Base-by-base conservation (phyloP, 306 rosid species). In the Quillaja saponaria region DNA sequence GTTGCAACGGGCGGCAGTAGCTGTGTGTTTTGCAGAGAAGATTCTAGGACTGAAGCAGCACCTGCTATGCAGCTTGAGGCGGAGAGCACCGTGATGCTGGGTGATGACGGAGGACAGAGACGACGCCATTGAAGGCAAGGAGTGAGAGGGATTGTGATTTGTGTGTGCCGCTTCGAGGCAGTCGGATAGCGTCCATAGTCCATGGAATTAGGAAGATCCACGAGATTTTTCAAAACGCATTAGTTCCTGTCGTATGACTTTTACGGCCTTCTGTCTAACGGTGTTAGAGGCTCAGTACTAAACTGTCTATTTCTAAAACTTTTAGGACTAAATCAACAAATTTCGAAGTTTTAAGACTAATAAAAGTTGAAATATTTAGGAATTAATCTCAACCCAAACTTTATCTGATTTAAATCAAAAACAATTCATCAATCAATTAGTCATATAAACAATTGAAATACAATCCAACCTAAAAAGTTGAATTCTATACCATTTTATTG, bases 1-100 rank as follows among this genome's bases (percentile, higher is more conserved):
- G 63, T 25, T 61, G 71, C 58, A 6, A 17, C 52, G 64, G 15
- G 73, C 42, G 61, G 45, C 3, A 14, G 76, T 62, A 35, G 57
- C 50, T 34, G 48, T 70, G 42, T 72, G 48, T 17, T 67, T 42
- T 37, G 48, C 72, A 18, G 51, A 17, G 63, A 80, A 64, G 60
- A 78, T 21, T 40, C 68, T 44, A 60, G 78, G 50, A 52, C 74
- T 25, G 37, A 81, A 37, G 59, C 75, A 64, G 52, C 84, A 80
- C 6, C 83, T 55, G 7, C 78, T 64, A 10, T 71, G 81, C 55
- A 82, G 84, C 57, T 66, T 80, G 8, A 78, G 63, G 58, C 81
- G 82, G 17, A 79, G 73, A 63, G 68, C 77, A 34, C 72, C 38
- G 72, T 77, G 73, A 34, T 83, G 82, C 16, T 80, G 87, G 75